Evolutionary conservation across 768 basidiomycete species (phyloP).

Genomic region (Trametes cubensis): DNA sequence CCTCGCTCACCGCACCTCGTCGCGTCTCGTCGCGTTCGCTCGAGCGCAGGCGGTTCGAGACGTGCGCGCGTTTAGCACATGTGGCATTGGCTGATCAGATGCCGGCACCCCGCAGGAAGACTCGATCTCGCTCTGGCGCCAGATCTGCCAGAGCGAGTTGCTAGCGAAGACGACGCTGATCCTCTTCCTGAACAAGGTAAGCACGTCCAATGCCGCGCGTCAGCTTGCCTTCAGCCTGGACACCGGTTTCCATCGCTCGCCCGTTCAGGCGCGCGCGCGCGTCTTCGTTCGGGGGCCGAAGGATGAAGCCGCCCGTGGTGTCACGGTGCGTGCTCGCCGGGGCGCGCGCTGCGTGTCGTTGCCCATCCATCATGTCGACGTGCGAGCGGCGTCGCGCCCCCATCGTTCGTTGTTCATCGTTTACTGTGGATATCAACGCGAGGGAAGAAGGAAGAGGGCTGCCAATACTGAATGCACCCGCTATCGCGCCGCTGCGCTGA

Average conservation of each 20-base stretch:
- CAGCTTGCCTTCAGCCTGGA: too few species aligned
- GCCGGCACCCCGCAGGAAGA: slow-evolving; percentile 55
- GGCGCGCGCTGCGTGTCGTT: neutral
- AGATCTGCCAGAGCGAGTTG: slow-evolving; percentile 65
- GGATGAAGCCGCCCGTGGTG: too few species aligned
- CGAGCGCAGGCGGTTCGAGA: neutral
- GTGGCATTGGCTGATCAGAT: neutral
- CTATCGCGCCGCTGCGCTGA: neutral
- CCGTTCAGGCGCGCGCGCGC: neutral
- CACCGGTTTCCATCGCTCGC: too few species aligned
- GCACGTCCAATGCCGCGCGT: slow-evolving; percentile 5
- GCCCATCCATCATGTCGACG: too few species aligned
- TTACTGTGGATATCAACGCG: neutral
- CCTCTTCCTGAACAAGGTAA: slow-evolving; percentile 75
- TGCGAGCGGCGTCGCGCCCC: too few species aligned
- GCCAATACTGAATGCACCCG: too few species aligned
- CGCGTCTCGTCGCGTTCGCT: neutral
- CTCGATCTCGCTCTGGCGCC: slow-evolving; percentile 71
- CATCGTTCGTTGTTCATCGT: neutral
- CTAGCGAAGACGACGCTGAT: slow-evolving; percentile 66
- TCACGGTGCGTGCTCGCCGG: neutral
- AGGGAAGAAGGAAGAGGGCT: neutral
- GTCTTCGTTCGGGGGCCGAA: neutral
- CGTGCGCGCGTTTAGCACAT: slow-evolving; percentile 13
- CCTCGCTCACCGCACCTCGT: neutral